Evolutionary conservation across 306 rosid species (phyloP).

Genomic region (Clitoria ternatea): DNA sequence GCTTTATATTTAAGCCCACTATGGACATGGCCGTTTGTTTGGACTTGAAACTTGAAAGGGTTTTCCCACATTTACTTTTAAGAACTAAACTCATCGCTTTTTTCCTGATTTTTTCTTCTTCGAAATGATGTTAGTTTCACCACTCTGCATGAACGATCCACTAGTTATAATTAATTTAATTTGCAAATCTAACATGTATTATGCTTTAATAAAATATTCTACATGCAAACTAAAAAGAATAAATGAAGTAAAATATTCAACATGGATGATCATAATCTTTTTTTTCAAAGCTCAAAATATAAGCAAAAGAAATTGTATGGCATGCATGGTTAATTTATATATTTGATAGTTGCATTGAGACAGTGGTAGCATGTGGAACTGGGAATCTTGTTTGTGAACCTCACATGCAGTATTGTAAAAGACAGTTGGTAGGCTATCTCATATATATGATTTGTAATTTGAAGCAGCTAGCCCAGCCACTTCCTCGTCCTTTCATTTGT

Average conservation of each 20-base stretch:
- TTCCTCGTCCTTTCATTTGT: not conserved
- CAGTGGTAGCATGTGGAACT: slow-evolving; percentile 23
- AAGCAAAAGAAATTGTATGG: not conserved
- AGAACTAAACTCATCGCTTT: not conserved
- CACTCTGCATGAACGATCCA: not conserved
- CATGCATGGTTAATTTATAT: not conserved
- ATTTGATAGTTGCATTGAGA: slow-evolving; percentile 11
- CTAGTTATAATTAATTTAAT: not conserved
- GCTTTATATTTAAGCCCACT: too few relatives aligned
- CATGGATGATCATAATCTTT: not conserved
- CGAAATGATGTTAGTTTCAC: not conserved
- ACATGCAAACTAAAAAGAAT: too few relatives aligned
- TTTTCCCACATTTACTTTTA: not conserved
- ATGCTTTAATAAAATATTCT: not conserved
- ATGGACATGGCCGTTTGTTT: not conserved
- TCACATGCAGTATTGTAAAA: slow-evolving; percentile 24
- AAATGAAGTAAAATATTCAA: not conserved
- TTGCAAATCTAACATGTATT: not conserved
- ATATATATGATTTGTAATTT: not conserved
- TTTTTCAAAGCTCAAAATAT: not conserved
- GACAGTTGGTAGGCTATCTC: slow-evolving; percentile 25
- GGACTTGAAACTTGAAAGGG: not conserved
- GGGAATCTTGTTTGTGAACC: slow-evolving; percentile 28
- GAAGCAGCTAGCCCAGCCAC: slow-evolving; percentile 15
- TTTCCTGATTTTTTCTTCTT: not conserved